These are phyloP conservation scores for Sporothrix brunneoviolacea DNA, from an alignment of 2,329 filamentous ascomycete genomes.

Conservation along the genomic window DNA sequence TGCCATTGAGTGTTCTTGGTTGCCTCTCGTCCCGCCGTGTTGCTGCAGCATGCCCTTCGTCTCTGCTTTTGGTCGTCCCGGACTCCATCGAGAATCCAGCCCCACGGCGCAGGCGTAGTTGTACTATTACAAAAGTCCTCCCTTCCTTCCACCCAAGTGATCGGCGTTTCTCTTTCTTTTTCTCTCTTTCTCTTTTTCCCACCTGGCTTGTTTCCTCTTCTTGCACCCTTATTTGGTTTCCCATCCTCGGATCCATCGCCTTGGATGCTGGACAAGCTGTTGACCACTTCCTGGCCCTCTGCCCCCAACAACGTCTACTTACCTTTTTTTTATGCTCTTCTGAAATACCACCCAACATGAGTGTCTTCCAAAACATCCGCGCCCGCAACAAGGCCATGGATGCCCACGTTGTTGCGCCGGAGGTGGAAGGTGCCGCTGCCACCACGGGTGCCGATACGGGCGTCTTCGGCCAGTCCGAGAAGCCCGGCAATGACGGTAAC, in stretches of 20 bases:
- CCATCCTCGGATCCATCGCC: not conserved
- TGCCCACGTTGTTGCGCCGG: slow-evolving; percentile 1
- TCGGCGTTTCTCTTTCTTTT: not conserved
- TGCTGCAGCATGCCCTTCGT: too few species aligned
- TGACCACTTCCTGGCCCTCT: not conserved
- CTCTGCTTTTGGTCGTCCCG: too few species aligned
- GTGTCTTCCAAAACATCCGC: slow-evolving; percentile 9
- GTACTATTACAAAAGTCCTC: not conserved
- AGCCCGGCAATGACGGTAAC: not conserved
- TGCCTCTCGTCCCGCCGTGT: too few species aligned
- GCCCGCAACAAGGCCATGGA: slow-evolving; percentile 6
- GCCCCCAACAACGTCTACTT: too few species aligned
- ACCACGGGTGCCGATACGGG: not conserved
- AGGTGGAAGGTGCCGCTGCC: not conserved
- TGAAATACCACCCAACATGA: slow-evolving; percentile 10
- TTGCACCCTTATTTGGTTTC: not conserved
- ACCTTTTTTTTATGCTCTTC: too few species aligned
- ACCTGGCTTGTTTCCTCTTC: not conserved
- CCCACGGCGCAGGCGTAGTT: too few species aligned
- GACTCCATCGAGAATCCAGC: too few species aligned
- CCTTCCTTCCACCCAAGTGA: not conserved
- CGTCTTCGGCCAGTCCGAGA: not conserved
- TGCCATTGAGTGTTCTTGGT: too few species aligned
- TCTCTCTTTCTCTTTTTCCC: not conserved
- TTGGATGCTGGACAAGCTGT: not conserved